Conservation (phyloP, 768 basidiomycete genomes). For the Multifurca ochricompacta region DNA sequence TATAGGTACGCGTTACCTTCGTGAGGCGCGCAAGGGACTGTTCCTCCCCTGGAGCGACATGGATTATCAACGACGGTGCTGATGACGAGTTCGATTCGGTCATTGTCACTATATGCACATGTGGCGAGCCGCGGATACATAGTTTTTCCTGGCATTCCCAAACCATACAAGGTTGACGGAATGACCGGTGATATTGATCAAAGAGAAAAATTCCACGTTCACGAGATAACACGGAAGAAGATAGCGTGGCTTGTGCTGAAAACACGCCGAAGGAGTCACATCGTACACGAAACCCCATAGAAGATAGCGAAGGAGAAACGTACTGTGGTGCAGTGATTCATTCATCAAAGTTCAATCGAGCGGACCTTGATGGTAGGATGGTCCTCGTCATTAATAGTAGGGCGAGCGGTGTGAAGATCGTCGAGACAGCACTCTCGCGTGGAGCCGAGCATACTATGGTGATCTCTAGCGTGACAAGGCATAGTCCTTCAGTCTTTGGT, state of each 20-base stretch:
- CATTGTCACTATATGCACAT: conserved; percentile 42
- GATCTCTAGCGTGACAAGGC: conserved; percentile 35
- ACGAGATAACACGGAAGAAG: too few species aligned
- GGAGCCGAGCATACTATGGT: conserved; percentile 32
- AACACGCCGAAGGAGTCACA: neutral
- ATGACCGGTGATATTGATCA: conserved; percentile 3
- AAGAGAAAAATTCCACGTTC: neutral
- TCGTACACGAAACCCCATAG: conserved; percentile 14
- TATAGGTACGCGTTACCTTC: neutral
- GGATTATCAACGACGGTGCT: conserved; percentile 41
- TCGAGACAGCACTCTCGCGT: conserved; percentile 31
- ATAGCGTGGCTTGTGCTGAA: neutral
- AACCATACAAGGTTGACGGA: conserved; percentile 21
- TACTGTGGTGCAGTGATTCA: conserved; percentile 37
- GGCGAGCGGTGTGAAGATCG: conserved; percentile 45
- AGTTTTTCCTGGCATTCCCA: conserved; percentile 38
- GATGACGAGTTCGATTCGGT: conserved; percentile 45
- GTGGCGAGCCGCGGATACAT: conserved; percentile 40
- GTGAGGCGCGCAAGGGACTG: neutral
- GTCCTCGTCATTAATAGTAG: conserved; percentile 45
- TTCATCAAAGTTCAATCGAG: conserved; percentile 40
- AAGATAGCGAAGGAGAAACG: conserved; percentile 23
- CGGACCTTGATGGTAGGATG: conserved; percentile 33
- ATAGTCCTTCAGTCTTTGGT: conserved; percentile 32
- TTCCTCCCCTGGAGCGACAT: conserved; percentile 26